Percentiles rank a stretch among this genome's conserved stretches.
phyloP scores from a whole-genome alignment of 805 yeast species.

The Millerozyma miso region DNA sequence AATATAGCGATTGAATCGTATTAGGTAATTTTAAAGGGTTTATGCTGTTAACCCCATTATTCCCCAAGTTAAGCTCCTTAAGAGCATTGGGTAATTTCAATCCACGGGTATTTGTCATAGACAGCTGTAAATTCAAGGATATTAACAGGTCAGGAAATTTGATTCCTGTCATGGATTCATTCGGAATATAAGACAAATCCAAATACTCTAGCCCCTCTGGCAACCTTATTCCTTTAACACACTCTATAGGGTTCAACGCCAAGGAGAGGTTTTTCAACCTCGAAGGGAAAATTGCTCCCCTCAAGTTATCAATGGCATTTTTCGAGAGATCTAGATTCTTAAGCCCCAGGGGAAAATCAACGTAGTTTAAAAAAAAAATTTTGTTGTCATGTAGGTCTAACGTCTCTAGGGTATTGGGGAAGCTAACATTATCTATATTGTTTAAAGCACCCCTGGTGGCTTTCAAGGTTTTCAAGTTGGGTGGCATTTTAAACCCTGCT shows the following conservation, averaged over 20 bases:
- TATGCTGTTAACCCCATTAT: slow-evolving; percentile 41
- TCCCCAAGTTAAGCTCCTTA: slow-evolving; percentile 28
- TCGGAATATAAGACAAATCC: slow-evolving; percentile 41
- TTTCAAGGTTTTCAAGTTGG: slow-evolving; percentile 22
- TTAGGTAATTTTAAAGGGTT: slow-evolving; percentile 42
- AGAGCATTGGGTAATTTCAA: slow-evolving; percentile 34
- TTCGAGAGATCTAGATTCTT: slow-evolving; percentile 32
- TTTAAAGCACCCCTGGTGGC: slow-evolving; percentile 33
- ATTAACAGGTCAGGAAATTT: slow-evolving; percentile 39
- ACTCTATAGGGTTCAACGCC: slow-evolving; percentile 39
- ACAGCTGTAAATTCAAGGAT: slow-evolving; percentile 36
- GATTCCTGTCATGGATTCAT: slow-evolving; percentile 45
- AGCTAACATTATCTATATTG: slow-evolving; percentile 31
- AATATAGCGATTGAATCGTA: slow-evolving; percentile 32
- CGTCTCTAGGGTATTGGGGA: slow-evolving; percentile 29
- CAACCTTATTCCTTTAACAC: slow-evolving; percentile 36
- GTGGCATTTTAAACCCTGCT: slow-evolving; percentile 37
- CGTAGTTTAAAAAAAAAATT: slow-evolving; percentile 35
- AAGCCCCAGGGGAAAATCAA: slow-evolving; percentile 32
- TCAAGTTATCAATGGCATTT: slow-evolving; percentile 35
- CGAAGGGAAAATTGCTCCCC: slow-evolving; percentile 35
- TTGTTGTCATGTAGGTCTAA: slow-evolving; percentile 34
- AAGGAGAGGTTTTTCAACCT: slow-evolving; percentile 25
- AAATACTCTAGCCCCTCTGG: slow-evolving; percentile 34
- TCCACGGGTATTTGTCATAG: slow-evolving; percentile 44